A percentile compares a stretch with the other conserved stretches of the same genome.
Conservation (phyloP, 768 basidiomycete species). For the Termitomyces sp. region DNA sequence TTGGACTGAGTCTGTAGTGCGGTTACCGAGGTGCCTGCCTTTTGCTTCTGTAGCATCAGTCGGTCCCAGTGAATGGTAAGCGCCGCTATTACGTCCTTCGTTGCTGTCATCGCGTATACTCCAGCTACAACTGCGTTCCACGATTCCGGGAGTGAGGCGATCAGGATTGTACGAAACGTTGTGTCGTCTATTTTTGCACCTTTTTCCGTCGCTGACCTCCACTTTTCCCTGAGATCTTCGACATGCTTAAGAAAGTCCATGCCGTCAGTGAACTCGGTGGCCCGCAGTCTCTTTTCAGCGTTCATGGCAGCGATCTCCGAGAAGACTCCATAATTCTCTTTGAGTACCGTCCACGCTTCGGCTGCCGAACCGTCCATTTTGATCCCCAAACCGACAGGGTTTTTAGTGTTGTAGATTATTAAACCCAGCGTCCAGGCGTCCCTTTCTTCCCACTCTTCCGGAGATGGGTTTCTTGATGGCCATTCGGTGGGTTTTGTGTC, state of each 20-base stretch:
- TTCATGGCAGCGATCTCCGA: too few relatives aligned
- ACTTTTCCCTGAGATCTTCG: slow-evolving; percentile 11
- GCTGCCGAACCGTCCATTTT: too few relatives aligned
- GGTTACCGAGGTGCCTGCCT: not conserved
- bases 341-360: too few relatives aligned
- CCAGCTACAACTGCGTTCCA: slow-evolving; percentile 13
- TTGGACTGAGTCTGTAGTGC: not conserved
- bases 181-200: slow-evolving; percentile 16
- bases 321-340: too few relatives aligned
- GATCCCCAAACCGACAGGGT: too few relatives aligned
- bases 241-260: slow-evolving; percentile 14
- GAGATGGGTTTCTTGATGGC: not conserved
- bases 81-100: slow-evolving; percentile 1
- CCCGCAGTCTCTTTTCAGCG: slow-evolving; percentile 1
- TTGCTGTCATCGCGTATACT: slow-evolving; percentile 1
- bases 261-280: slow-evolving; percentile 4
- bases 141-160: slow-evolving; percentile 12
- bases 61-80: slow-evolving; percentile 1
- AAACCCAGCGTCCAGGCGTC: too few relatives aligned
- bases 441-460: not conserved
- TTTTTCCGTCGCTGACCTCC: slow-evolving; percentile 11
- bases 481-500: not conserved
- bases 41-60: not conserved
- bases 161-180: slow-evolving; percentile 14
- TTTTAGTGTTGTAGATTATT: too few relatives aligned